Conservation (phyloP, 768 basidiomycete genomes). For the Boletus subcaerulescens region DNA sequence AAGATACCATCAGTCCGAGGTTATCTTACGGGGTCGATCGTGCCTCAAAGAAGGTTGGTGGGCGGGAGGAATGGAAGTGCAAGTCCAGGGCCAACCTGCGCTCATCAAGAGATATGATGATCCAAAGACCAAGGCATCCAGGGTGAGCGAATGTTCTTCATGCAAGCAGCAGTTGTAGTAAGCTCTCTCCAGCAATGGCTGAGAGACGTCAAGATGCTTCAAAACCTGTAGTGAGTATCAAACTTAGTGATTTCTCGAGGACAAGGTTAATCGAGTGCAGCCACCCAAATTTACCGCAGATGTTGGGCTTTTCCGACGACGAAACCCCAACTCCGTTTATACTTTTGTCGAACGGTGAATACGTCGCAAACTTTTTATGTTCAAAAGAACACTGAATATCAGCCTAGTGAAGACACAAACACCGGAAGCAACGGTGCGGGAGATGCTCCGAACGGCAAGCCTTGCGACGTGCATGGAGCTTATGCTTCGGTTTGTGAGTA, state of each 20-base stretch:
- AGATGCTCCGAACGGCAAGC: constrained; percentile 35
- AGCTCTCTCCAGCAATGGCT: constrained; percentile 41
- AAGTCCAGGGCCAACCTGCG: constrained; percentile 38
- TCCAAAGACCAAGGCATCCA: constrained; percentile 28
- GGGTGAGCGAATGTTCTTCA: constrained; percentile 21
- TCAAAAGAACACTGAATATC: neutral
- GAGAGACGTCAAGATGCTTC: constrained; percentile 47
- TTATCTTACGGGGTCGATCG: constrained; percentile 37
- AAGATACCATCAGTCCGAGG: constrained; percentile 50
- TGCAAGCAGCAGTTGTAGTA: neutral
- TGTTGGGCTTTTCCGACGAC: constrained; percentile 48
- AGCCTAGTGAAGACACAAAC: constrained; percentile 41
- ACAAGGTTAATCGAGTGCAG: constrained; percentile 20
- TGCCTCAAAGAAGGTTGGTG: constrained; percentile 47
- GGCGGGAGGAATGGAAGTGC: constrained; percentile 40
- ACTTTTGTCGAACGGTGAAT: constrained; percentile 46
- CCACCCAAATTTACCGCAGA: constrained; percentile 52
- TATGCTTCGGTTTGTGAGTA: constrained; percentile 34
- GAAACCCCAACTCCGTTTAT: constrained; percentile 48
- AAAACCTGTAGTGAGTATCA: constrained; percentile 45
- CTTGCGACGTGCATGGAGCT: constrained; percentile 37
- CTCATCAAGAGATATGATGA: constrained; percentile 47
- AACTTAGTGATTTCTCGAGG: neutral
- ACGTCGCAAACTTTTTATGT: neutral
- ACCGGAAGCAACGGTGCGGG: constrained; percentile 39